Base-by-base conservation (phyloP, 176 grass and related monocot species). In the Musa acuminata region DNA sequence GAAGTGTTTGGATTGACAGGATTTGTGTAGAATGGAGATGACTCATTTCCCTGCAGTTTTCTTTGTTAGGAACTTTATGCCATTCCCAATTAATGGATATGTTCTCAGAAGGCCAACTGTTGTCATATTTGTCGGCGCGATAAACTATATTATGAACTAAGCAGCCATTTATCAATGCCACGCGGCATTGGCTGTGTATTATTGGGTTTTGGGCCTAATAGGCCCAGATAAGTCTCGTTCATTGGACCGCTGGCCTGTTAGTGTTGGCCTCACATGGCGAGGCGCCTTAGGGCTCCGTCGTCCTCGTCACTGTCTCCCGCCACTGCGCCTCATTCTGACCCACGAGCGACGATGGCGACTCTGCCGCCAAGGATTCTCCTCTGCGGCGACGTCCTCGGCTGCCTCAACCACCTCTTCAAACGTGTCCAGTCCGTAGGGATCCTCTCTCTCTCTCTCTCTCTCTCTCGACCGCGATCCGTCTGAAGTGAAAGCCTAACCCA, bases 401-500 rank as follows among this genome's bases (percentile, higher is more conserved):
- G 82, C 48, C 88, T 98, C 9, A 80, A 87, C 48, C 88, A 89
- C 71, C 94, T 98, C 80, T 98, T 98, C 86, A 98, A 89, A 72
- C 88, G 94, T 49, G 90, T 98, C 27, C 82, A 77, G 29, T 91
- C 85, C 63, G 94, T 96, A 57, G 43, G 8, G 11, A 63, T n/a
- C 43, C 1, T 19, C 12, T 13, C 13, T 16, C 13, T 6, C n/a
- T n/a, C n/a, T n/a, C n/a, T n/a, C n/a, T n/a, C 63, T 68, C 8
- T 2, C 9, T n/a, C 23, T 23, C 12, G 5, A 23, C 65, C 63
- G 23, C 8, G 9, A 14, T 9, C 0, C 13, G 16, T 8, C 11
- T 1, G 21, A 13, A 14, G 2, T 22, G 21, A 52, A 75, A 52
- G 13, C 82, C 51, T 84, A 80, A 75, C 8, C 65, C 63, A 53